Conservation (phyloP, 306 rosid genomes). For the Vachellia collinsii region DNA sequence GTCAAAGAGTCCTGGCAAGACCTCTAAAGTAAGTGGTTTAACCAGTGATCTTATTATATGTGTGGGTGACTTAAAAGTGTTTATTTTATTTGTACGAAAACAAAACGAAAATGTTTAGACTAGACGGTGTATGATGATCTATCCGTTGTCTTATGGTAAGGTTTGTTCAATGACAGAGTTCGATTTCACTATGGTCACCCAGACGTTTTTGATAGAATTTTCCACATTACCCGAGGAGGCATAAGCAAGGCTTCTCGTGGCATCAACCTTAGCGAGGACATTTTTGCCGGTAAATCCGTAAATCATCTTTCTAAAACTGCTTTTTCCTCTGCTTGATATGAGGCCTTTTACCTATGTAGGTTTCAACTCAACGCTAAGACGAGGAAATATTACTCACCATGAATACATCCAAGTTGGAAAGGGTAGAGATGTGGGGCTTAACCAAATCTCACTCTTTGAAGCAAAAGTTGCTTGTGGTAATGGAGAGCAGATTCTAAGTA, state of each 20-base stretch:
- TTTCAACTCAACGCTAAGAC: conserved; percentile 85
- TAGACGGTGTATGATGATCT: not conserved
- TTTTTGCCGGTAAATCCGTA: conserved; percentile 82
- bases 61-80: not conserved
- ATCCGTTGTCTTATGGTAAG: conserved; percentile 22
- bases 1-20: conserved; percentile 96
- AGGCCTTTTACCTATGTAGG: conserved; percentile 49
- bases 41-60: conserved; percentile 24
- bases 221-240: conserved; percentile 98
- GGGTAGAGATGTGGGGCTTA: conserved; percentile 97
- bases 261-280: conserved; percentile 95
- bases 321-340: conserved; percentile 33
- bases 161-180: conserved; percentile 60
- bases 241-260: conserved; percentile 97
- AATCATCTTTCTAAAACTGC: conserved; percentile 11
- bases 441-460: conserved; percentile 86
- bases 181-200: conserved; percentile 99
- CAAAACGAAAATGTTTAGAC: no score
- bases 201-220: conserved; percentile 92
- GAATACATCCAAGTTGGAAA: conserved; percentile 98
- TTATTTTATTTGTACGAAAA: conserved; percentile 7
- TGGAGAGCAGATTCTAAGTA: conserved; percentile 86
- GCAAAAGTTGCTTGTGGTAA: conserved; percentile 91
- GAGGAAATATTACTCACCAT: conserved; percentile 94
- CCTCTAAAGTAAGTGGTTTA: conserved; percentile 78